phyloP scores from a whole-genome alignment of 2,329 filamentous ascomycete genomes.

The Fusarium irregulare region DNA sequence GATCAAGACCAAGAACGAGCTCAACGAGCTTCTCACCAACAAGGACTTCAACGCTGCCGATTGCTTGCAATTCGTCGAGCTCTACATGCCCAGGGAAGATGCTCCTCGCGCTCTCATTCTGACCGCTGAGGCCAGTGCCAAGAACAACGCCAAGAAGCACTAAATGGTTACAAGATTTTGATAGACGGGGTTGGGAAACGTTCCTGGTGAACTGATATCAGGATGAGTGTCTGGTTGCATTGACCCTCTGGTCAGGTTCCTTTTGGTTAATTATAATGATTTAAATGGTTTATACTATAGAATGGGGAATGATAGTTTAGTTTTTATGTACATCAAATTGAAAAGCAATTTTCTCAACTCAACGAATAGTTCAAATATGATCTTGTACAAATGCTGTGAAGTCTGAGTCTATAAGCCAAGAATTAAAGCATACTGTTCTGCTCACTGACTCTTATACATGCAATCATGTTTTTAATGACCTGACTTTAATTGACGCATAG shows the following conservation, averaged over 20 bases:
- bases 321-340: slow-evolving; percentile 34
- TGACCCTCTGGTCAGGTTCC: slow-evolving; percentile 10
- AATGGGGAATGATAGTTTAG: slow-evolving; percentile 17
- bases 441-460: background rate
- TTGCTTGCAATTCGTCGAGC: slow-evolving; percentile 77
- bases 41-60: slow-evolving; percentile 69
- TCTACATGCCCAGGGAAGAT: slow-evolving; percentile 84
- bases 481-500: background rate
- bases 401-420: background rate
- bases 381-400: background rate
- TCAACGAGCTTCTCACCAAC: slow-evolving; percentile 73
- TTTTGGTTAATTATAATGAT: slow-evolving; percentile 39
- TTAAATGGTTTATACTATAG: slow-evolving; percentile 37
- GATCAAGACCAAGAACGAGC: slow-evolving; percentile 75
- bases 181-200: slow-evolving; percentile 19
- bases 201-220: slow-evolving; percentile 30
- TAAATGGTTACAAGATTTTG: slow-evolving; percentile 32
- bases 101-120: slow-evolving; percentile 76
- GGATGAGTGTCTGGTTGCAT: slow-evolving; percentile 10
- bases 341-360: slow-evolving; percentile 36
- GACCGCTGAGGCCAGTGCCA: slow-evolving; percentile 77
- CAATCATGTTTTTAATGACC: background rate
- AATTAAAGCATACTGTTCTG: background rate
- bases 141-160: slow-evolving; percentile 66
- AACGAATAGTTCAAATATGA: background rate